These are phyloP conservation scores for Agastache rugosa DNA, from an alignment of 257 asterid genomes.

Conservation along the genomic window DNA sequence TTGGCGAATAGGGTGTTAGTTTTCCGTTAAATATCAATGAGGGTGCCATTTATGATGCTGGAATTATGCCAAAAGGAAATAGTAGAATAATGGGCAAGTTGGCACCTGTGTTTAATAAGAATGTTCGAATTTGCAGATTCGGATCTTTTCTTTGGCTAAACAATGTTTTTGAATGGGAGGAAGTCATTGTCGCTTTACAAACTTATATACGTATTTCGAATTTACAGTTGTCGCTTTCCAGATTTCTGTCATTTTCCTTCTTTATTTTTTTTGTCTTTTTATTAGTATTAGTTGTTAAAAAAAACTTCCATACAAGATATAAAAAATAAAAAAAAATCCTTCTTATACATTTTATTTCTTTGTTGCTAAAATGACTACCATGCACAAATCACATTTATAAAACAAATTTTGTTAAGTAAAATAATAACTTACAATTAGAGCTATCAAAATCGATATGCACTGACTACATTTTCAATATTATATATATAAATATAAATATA, in stretches of 20 bases:
- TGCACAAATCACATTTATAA: too few species aligned
- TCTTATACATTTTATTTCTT: too few species aligned
- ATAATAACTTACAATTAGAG: too few species aligned
- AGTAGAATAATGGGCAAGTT: slow-evolving; percentile 20
- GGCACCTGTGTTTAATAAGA: slow-evolving; percentile 12
- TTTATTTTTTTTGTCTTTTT: background rate
- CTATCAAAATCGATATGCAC: too few species aligned
- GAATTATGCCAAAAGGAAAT: slow-evolving; percentile 35
- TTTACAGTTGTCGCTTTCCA: slow-evolving; percentile 13
- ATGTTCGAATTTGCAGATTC: slow-evolving; percentile 46
- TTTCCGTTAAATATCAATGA: slow-evolving; percentile 20
- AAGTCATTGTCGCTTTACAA: background rate
- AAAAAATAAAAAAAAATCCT: too few species aligned
- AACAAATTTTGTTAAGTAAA: too few species aligned
- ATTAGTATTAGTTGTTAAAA: too few species aligned
- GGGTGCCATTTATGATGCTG: slow-evolving; percentile 37
- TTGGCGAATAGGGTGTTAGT: slow-evolving; percentile 15
- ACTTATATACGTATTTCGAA: slow-evolving; percentile 33
- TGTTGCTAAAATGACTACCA: too few species aligned
- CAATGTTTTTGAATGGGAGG: background rate
- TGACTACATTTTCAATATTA: too few species aligned
- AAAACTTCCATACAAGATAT: too few species aligned
- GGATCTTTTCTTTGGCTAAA: slow-evolving; percentile 28
- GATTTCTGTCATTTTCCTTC: background rate
- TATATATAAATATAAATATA: too few species aligned